These are phyloP conservation scores for Poteriospumella lacustris DNA, from an alignment of 108 stramenopile genomes.

Conservation along the genomic window DNA sequence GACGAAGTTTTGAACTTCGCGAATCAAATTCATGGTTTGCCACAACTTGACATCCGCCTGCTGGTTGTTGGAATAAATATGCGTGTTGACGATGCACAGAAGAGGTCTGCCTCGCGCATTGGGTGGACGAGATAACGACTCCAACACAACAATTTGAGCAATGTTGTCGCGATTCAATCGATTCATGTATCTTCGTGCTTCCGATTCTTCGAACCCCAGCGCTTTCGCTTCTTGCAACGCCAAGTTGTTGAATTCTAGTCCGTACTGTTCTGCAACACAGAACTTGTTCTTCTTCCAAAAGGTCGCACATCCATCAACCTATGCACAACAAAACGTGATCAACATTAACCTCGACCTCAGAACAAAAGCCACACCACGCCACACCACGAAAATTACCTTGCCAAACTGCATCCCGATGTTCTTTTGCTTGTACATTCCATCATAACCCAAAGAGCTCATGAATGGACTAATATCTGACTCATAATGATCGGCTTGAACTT, in stretches of 20 bases:
- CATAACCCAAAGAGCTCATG: slow-evolving; percentile 80
- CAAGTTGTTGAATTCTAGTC: slow-evolving; percentile 91
- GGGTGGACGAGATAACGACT: slow-evolving; percentile 1
- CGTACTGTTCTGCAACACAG: slow-evolving; percentile 85
- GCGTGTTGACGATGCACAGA: slow-evolving; percentile 91
- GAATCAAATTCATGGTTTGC: slow-evolving; percentile 85
- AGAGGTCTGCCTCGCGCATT: not conserved
- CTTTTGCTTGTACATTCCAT: slow-evolving; percentile 95
- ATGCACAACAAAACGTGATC: slow-evolving; percentile 75
- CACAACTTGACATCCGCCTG: slow-evolving; percentile 96
- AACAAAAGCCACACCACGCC: not conserved
- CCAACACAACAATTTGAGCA: slow-evolving; percentile 60
- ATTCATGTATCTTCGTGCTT: slow-evolving; percentile 77
- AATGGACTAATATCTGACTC: slow-evolving; percentile 77
- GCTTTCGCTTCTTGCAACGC: slow-evolving; percentile 79
- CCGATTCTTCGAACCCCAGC: slow-evolving; percentile 65
- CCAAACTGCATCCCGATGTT: slow-evolving; percentile 55
- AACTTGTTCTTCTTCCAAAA: slow-evolving; percentile 89
- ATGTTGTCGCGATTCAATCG: slow-evolving; percentile 93
- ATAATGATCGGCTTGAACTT: slow-evolving; percentile 95
- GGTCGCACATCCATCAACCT: slow-evolving; percentile 98
- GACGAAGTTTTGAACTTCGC: slow-evolving; percentile 83
- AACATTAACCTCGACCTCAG: slow-evolving; percentile 67
- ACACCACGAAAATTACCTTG: not conserved
- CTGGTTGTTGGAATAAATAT: slow-evolving; percentile 96